phyloP scores from a whole-genome alignment of 441 rosid genomes.

The Gossypium schwendimanii region DNA sequence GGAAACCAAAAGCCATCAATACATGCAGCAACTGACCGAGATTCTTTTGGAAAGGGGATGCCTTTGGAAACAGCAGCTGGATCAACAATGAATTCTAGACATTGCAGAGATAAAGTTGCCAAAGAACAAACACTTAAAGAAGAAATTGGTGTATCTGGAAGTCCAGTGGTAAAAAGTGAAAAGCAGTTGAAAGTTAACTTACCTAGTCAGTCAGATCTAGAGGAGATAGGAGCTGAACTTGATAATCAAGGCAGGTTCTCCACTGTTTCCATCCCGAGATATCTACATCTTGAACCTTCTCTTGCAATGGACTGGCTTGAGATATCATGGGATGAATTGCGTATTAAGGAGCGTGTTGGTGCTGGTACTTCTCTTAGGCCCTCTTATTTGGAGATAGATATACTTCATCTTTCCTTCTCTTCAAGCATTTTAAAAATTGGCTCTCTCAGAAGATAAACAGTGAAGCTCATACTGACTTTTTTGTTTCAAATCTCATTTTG shows the following conservation, averaged over 20 bases:
- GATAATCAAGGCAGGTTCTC: constrained; percentile 35
- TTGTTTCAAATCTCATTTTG: constrained; percentile 5
- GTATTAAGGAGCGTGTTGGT: constrained; percentile 86
- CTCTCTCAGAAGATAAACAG: neutral
- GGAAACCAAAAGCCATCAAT: constrained; percentile 18
- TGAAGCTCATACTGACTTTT: neutral
- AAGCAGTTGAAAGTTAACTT: constrained; percentile 32
- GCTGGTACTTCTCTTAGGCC: constrained; percentile 54
- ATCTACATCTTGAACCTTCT: constrained; percentile 75
- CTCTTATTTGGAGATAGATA: neutral
- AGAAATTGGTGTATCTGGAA: constrained; percentile 31
- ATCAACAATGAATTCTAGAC: constrained; percentile 12
- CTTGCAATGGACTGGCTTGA: constrained; percentile 98
- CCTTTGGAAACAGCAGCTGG: constrained; percentile 26
- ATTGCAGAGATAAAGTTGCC: constrained; percentile 20
- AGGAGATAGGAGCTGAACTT: constrained; percentile 29
- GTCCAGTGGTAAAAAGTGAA: constrained; percentile 19
- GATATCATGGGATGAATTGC: constrained; percentile 83
- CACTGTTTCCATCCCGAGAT: constrained; percentile 43
- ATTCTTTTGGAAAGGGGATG: constrained; percentile 21
- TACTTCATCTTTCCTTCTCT: neutral
- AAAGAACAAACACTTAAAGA: constrained; percentile 24
- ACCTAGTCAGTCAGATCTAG: constrained; percentile 29
- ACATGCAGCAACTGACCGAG: constrained; percentile 25
- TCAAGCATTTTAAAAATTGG: neutral